Evolutionary conservation across 768 basidiomycete genomes (phyloP), one percentile per base, ranked within the genome.

Genomic region (Artomyces pyxidatus): DNA sequence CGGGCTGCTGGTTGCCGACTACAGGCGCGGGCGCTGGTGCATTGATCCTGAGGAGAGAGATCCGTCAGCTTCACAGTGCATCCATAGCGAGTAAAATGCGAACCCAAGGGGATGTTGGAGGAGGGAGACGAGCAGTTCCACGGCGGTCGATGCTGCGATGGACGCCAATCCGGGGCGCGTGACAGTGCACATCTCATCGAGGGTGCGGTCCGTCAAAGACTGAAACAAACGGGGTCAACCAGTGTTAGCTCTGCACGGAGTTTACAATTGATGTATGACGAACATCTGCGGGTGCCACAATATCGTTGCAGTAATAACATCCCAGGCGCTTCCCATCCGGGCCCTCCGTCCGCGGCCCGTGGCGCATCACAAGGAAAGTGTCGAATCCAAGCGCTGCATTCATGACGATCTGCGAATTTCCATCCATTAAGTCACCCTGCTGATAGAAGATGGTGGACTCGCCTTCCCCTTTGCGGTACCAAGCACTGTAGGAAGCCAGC

Each of bases 141-240:
- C 95, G 0, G 92, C 93, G 0, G 86, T 88, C 0, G 94, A 85
- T 1, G 88, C 80, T 0, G 96, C 96, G 45, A 97, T 91, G 0
- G 91, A 81, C 0, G 95, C 96, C 2, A 98, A 74, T 0, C 95
- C 95, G 0, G 96, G 96, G 19, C 96, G 73, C 0, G 95, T 97
- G 26, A 99, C 96, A 1, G 96, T 98, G 63, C 96, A 99, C 95
- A 97, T 97, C 64, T 98, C 95, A 64, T 98, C 96, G 12, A 98
- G 77, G 3, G 94, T 95, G 37, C 93, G 77, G 63, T 98, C 95
- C 0, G 88, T 86, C 37, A 87, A 65, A 2, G 79, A 80, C 83
- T 76, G 54, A 25, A 39, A 3, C 16, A 2, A n/a, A n/a, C n/a
- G n/a, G n/a, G n/a, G n/a, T n/a, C n/a, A n/a, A n/a, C n/a, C n/a